Percentiles rank a stretch among this genome's conserved stretches.
These are phyloP conservation scores for Diaporthe humulicola DNA, from an alignment of 2,329 filamentous ascomycete genomes.

Conservation along the genomic window DNA sequence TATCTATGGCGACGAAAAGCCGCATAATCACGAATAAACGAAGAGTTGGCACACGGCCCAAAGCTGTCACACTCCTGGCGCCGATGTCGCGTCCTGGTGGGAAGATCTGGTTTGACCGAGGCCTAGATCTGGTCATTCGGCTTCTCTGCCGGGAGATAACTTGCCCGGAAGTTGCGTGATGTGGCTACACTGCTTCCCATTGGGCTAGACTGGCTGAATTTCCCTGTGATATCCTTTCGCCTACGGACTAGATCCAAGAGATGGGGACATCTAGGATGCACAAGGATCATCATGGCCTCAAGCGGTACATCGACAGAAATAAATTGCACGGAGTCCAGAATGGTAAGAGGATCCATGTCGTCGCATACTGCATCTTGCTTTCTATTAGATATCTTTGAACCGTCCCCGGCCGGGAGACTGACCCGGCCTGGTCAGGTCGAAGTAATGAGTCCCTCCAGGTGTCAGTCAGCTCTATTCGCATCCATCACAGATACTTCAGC, in stretches of 20 bases:
- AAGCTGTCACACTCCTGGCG: background rate
- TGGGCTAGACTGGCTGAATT: background rate
- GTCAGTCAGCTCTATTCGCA: background rate
- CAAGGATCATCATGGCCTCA: background rate
- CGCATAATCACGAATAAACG: constrained; percentile 15
- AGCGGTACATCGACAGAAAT: background rate
- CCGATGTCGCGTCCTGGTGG: background rate
- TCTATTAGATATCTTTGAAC: background rate
- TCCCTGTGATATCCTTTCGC: no score
- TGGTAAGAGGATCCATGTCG: background rate
- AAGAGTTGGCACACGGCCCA: background rate
- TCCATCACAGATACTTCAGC: background rate
- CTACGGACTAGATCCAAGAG: background rate
- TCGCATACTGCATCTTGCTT: background rate
- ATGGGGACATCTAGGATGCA: background rate
- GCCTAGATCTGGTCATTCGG: background rate
- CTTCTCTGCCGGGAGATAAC: background rate
- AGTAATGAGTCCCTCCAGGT: background rate
- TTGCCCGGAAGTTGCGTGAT: background rate
- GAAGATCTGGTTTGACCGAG: background rate
- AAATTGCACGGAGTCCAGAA: background rate
- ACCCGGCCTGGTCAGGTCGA: background rate
- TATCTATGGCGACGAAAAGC: constrained; percentile 31
- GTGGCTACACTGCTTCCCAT: background rate
- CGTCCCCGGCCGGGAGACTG: no score